Evolutionary conservation across 441 rosid species (phyloP).

Genomic region (Flueggea neowawraea): DNA sequence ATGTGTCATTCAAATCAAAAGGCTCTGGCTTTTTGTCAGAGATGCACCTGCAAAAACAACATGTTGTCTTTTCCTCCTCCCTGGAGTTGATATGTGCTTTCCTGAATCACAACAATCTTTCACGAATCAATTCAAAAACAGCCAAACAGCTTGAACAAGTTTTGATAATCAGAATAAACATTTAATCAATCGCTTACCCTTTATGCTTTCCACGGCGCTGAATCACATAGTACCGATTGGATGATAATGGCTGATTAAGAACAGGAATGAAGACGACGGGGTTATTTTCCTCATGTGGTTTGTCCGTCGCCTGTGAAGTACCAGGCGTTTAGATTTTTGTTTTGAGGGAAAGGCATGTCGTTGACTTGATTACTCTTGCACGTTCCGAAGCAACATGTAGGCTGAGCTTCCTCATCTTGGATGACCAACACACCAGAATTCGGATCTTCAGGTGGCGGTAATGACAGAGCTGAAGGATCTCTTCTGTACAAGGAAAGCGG

Average conservation of each 20-base stretch:
- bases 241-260: constrained; percentile 48
- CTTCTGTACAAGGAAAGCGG: constrained; percentile 44
- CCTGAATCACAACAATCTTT: too few species aligned
- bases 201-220: constrained; percentile 33
- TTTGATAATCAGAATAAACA: too few species aligned
- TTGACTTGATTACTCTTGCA: constrained; percentile 17
- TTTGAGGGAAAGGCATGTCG: constrained; percentile 42
- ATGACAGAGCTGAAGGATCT: constrained; percentile 27
- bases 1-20: constrained; percentile 32
- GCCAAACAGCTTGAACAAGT: too few species aligned
- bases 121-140: too few species aligned
- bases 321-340: constrained; percentile 18
- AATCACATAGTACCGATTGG: constrained; percentile 50
- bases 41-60: constrained; percentile 33
- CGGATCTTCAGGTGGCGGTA: constrained; percentile 49
- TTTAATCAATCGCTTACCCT: constrained; percentile 23
- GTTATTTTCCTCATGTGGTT: background rate
- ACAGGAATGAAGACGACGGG: constrained; percentile 48
- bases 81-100: constrained; percentile 2
- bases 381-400: constrained; percentile 47
- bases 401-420: constrained; percentile 47
- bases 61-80: constrained; percentile 46
- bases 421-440: constrained; percentile 50
- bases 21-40: constrained; percentile 29
- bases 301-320: background rate